A percentile compares a stretch with the other conserved stretches of the same genome.
These are phyloP conservation scores for Mucor mucedo DNA, from an alignment of 371 early-diverging fungal species.

Conservation along the genomic window DNA sequence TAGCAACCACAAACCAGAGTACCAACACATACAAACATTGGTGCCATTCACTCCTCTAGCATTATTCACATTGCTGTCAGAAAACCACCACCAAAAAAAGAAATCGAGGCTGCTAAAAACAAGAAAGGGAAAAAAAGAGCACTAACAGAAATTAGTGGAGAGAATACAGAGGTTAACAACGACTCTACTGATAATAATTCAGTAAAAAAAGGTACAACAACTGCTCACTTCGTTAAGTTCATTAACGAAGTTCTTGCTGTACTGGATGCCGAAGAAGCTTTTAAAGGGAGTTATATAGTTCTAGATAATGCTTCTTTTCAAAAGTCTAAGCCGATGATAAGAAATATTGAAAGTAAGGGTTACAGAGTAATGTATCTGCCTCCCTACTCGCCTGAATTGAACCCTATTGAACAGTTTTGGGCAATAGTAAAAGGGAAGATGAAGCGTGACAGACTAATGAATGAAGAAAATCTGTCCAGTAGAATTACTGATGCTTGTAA, in stretches of 20 bases:
- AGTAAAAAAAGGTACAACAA: conserved; percentile 18
- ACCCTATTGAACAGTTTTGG: too few relatives aligned
- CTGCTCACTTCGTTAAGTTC: conserved; percentile 22
- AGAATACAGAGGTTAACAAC: conserved; percentile 20
- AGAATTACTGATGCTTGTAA: too few relatives aligned
- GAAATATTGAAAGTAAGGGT: conserved; percentile 2
- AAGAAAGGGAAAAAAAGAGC: conserved; percentile 21
- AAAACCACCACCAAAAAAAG: conserved; percentile 21
- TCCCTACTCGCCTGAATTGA: too few relatives aligned
- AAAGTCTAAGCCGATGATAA: background rate
- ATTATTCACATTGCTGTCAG: conserved; percentile 19
- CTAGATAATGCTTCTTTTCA: conserved; percentile 16
- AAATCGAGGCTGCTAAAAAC: conserved; percentile 6
- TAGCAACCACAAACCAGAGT: conserved; percentile 12
- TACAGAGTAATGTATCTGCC: conserved; percentile 12
- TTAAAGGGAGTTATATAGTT: conserved; percentile 15
- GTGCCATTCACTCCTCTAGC: conserved; percentile 18
- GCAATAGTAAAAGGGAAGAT: too few relatives aligned
- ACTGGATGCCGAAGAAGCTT: conserved; percentile 15
- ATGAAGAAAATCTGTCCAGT: too few relatives aligned
- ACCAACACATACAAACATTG: conserved; percentile 21
- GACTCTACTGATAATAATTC: conserved; percentile 15
- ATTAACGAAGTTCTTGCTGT: conserved; percentile 21
- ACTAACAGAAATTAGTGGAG: conserved; percentile 14
- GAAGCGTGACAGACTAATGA: too few relatives aligned